These are phyloP conservation scores for Gracilaria domingensis DNA, from an alignment of 23 red algal species.

Conservation along the genomic window DNA sequence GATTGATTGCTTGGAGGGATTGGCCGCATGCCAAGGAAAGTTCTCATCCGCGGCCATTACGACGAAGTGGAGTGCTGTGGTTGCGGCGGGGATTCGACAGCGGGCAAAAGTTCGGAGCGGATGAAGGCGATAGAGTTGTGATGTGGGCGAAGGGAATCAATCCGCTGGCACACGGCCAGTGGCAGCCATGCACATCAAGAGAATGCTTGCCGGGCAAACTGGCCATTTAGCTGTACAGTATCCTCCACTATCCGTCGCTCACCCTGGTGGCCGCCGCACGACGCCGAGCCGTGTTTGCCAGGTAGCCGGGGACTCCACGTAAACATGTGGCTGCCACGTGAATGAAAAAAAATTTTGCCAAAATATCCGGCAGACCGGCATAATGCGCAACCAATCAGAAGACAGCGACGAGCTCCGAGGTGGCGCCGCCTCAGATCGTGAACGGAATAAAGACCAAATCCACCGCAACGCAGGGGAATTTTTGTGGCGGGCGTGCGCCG, in stretches of 20 bases:
- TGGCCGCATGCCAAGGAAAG: conserved; percentile 16
- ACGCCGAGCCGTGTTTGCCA: no score
- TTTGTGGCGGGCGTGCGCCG: neutral
- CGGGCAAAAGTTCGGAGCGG: no score
- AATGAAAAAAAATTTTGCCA: neutral
- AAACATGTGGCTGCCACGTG: neutral
- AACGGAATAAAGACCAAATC: neutral
- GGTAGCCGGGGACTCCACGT: no score
- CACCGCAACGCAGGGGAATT: neutral
- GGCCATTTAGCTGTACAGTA: no score
- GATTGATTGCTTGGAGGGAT: conserved; percentile 58
- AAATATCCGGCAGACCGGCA: neutral
- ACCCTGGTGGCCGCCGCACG: no score
- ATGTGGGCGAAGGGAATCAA: no score
- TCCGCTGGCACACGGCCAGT: no score
- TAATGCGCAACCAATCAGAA: neutral
- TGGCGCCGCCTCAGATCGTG: neutral
- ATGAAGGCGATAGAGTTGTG: no score
- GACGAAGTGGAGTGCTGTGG: neutral
- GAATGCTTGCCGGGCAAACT: no score
- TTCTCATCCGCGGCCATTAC: conserved; percentile 11
- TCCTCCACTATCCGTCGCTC: no score
- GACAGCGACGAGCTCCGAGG: neutral
- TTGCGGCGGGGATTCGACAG: neutral
- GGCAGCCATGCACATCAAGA: no score